A percentile compares a stretch with the other conserved stretches of the same genome.
These are phyloP conservation scores for Poterioochromonas sp. DNA, from an alignment of 352 stramenopile species.

Conservation along the genomic window DNA sequence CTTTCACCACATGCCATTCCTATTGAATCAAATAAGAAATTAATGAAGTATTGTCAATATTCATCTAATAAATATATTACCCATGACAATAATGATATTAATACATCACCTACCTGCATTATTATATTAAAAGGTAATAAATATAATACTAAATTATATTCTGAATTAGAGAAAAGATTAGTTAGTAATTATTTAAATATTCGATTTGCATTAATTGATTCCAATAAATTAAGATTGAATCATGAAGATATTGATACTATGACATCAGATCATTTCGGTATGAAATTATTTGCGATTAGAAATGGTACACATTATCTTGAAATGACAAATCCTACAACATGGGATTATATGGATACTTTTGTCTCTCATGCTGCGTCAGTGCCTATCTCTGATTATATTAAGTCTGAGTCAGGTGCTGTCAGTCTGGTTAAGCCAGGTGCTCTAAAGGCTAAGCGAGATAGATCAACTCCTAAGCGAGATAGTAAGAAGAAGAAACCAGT, in stretches of 20 bases:
- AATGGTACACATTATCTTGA: constrained; percentile 18
- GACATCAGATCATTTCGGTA: not conserved
- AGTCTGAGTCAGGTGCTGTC: not conserved
- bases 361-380: not conserved
- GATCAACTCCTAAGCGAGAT: not conserved
- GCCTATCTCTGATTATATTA: not conserved
- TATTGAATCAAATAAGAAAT: constrained; percentile 8
- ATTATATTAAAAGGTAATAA: not conserved
- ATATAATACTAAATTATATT: not conserved
- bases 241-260: not conserved
- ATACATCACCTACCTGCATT: not conserved
- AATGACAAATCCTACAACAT: constrained; percentile 4
- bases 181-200: not conserved
- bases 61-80: not conserved
- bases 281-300: constrained; percentile 23
- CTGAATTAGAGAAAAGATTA: constrained; percentile 5
- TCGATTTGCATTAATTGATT: not conserved
- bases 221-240: not conserved
- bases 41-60: not conserved
- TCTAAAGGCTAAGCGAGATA: not conserved
- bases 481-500: not conserved
- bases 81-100: not conserved
- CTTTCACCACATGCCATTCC: not conserved
- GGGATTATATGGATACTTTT: constrained; percentile 27
- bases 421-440: not conserved